These are phyloP conservation scores for Castanea sativa DNA, from an alignment of 306 rosid genomes.

Conservation along the genomic window DNA sequence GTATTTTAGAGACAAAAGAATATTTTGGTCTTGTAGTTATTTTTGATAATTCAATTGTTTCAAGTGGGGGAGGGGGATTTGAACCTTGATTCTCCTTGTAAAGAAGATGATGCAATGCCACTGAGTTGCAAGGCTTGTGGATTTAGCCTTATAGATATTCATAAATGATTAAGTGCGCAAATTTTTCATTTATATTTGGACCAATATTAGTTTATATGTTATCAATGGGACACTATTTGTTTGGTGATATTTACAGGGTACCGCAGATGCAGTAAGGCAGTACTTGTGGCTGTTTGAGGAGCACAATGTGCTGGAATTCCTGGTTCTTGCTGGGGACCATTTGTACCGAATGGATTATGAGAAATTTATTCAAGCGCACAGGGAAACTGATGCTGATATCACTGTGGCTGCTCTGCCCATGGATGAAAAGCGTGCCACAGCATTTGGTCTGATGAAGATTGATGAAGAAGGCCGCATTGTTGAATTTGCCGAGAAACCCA, in stretches of 20 bases:
- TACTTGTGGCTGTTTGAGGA: conserved; percentile 96
- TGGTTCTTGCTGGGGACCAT: conserved; percentile 93
- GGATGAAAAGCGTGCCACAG: conserved; percentile 98
- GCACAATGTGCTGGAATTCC: conserved; percentile 87
- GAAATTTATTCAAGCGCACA: conserved; percentile 91
- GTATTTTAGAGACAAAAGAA: too few species aligned
- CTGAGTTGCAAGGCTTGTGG: too few species aligned
- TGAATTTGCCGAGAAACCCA: conserved; percentile 93
- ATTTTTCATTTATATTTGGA: too few species aligned
- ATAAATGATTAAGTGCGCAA: too few species aligned
- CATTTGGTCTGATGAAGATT: conserved; percentile 95
- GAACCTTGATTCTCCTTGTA: too few species aligned
- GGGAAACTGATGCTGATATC: conserved; percentile 95
- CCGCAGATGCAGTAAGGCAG: conserved; percentile 98
- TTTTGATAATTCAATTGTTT: too few species aligned
- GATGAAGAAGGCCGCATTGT: conserved; percentile 94
- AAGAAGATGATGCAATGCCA: too few species aligned
- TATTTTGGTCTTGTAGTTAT: too few species aligned
- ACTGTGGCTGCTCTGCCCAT: conserved; percentile 97
- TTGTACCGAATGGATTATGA: conserved; percentile 96
- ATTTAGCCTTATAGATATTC: too few species aligned
- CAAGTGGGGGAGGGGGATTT: too few species aligned
- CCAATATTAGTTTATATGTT: too few species aligned
- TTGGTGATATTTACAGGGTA: conserved; percentile 52
- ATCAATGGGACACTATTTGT: too few species aligned